Conservation (phyloP, 208 protist genomes). For the Naegleria gruberi region DNA sequence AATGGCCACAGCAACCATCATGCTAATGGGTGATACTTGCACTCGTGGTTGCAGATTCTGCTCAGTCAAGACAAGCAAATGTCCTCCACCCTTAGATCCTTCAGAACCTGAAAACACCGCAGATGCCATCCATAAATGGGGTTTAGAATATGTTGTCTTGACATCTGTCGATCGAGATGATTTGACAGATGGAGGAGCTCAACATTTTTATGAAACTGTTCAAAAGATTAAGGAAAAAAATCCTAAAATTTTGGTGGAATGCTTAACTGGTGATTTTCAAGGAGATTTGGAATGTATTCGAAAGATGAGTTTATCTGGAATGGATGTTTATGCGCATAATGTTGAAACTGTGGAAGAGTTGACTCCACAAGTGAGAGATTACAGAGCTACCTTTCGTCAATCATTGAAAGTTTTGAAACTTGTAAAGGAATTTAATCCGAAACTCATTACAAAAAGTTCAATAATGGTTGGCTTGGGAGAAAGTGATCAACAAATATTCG, state of each 20-base stretch:
- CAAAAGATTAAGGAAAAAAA: constrained; percentile 66
- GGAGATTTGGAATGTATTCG: constrained; percentile 71
- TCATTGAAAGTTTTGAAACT: constrained; percentile 81
- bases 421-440: constrained; percentile 56
- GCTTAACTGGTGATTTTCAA: constrained; percentile 91
- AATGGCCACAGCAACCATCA: constrained; percentile 90
- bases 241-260: constrained; percentile 79
- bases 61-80: constrained; percentile 82
- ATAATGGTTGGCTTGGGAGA: constrained; percentile 97
- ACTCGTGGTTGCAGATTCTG: constrained; percentile 96
- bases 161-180: constrained; percentile 95
- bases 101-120: constrained; percentile 84
- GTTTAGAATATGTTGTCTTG: constrained; percentile 95
- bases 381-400: constrained; percentile 85
- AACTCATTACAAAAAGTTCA: constrained; percentile 90
- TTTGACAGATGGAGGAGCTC: constrained; percentile 77
- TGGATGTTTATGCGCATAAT: constrained; percentile 97
- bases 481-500: constrained; percentile 82
- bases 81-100: constrained; percentile 83
- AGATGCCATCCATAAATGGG: constrained; percentile 83
- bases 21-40: constrained; percentile 95
- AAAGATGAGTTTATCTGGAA: constrained; percentile 70
- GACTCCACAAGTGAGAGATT: constrained; percentile 79
- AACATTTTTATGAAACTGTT: constrained; percentile 81
- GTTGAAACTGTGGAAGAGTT: constrained; percentile 91